These are phyloP conservation scores for Perkinsus chesapeaki DNA, from an alignment of 169 alveolate species.

Conservation along the genomic window DNA sequence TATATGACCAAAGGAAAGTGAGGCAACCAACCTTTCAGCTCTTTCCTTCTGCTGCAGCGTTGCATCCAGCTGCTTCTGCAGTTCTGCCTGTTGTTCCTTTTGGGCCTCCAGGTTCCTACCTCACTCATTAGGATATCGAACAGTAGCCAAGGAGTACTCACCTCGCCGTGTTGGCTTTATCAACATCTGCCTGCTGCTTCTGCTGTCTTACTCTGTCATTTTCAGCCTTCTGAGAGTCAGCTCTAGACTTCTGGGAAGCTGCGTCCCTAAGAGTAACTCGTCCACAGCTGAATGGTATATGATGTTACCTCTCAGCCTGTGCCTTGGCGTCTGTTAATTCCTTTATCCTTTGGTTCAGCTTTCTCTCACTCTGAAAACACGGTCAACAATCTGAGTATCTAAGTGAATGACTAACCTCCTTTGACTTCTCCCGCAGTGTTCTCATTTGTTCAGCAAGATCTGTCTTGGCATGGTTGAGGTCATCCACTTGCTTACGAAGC, in stretches of 20 bases:
- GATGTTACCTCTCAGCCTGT: neutral
- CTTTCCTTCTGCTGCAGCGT: neutral
- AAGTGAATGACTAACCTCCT: neutral
- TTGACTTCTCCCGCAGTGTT: neutral
- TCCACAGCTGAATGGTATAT: neutral
- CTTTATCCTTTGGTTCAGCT: neutral
- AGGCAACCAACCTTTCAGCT: neutral
- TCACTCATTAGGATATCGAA: neutral
- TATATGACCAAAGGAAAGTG: neutral
- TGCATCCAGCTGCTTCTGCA: neutral
- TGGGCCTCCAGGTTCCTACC: neutral
- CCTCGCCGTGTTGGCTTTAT: neutral
- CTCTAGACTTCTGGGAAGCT: neutral
- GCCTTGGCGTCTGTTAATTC: neutral
- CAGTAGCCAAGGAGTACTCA: neutral
- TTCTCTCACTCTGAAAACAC: neutral
- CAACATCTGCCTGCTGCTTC: neutral
- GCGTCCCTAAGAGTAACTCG: neutral
- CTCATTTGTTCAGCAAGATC: neutral
- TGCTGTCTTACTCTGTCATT: neutral
- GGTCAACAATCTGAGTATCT: neutral
- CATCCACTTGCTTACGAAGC: neutral
- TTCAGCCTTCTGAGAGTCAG: neutral
- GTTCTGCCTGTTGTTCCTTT: neutral
- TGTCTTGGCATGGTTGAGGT: neutral